Percentiles rank a stretch among this genome's conserved stretches.
Evolutionary conservation across 176 grass and related monocot genomes (phyloP).

Genomic region (Cocos nucifera): DNA sequence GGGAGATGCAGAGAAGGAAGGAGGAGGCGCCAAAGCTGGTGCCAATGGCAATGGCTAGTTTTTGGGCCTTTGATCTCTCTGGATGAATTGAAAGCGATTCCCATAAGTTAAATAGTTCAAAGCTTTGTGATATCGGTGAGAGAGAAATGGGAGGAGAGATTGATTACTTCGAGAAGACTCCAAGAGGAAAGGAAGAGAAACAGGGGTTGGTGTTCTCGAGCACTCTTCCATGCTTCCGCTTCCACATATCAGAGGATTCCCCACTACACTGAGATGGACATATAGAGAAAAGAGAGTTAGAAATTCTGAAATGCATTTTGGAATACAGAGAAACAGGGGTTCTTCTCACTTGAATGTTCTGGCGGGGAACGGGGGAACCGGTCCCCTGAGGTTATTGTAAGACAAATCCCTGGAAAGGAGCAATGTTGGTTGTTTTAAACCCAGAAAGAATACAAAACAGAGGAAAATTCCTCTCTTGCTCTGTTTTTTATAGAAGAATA

Average conservation of each 20-base stretch:
- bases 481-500: no score
- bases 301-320: no score
- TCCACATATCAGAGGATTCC: conserved; percentile 86
- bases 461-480: neutral
- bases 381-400: conserved; percentile 85
- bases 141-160: neutral
- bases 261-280: conserved; percentile 45
- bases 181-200: conserved; percentile 43
- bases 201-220: conserved; percentile 39
- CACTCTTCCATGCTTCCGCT: conserved; percentile 36
- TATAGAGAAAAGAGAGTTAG: neutral
- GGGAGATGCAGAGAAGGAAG: conserved; percentile 40
- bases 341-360: conserved; percentile 71
- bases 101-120: no score
- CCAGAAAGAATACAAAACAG: neutral
- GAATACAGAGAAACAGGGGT: conserved; percentile 13
- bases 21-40: conserved; percentile 58
- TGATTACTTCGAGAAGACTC: conserved; percentile 43
- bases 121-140: no score
- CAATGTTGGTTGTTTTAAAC: neutral
- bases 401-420: conserved; percentile 70
- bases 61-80: conserved; percentile 61
- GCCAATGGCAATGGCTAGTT: conserved; percentile 49
- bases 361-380: conserved; percentile 60
- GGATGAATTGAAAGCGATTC: neutral